A percentile compares a stretch with the other conserved stretches of the same genome.
These are phyloP conservation scores for Ascochyta fabae DNA, from an alignment of 2,329 filamentous ascomycete genomes.

Conservation along the genomic window DNA sequence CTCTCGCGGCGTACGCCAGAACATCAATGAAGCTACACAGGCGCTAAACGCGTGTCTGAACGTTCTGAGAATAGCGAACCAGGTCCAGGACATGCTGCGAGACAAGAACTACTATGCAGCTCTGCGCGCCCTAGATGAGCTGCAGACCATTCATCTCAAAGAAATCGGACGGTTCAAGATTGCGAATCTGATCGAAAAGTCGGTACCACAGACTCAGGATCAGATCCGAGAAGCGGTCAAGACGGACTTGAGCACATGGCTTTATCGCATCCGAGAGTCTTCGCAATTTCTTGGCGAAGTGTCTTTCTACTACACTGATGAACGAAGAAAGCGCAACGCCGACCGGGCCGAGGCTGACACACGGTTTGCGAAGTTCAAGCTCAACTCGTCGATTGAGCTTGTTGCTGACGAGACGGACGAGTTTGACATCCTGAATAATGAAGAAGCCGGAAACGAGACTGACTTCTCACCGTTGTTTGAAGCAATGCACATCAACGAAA, in stretches of 20 bases:
- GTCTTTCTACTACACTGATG: conserved; percentile 93
- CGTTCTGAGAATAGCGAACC: conserved; percentile 89
- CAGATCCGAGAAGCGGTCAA: conserved; percentile 96
- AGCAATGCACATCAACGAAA: conserved; percentile 94
- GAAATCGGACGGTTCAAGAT: conserved; percentile 95
- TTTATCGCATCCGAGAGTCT: conserved; percentile 92
- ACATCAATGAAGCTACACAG: conserved; percentile 90
- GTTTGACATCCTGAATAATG: conserved; percentile 93
- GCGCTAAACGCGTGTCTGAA: conserved; percentile 90
- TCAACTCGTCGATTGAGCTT: conserved; percentile 95
- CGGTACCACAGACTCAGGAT: conserved; percentile 89
- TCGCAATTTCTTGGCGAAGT: conserved; percentile 96
- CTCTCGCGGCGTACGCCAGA: conserved; percentile 88
- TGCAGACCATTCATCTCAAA: conserved; percentile 94
- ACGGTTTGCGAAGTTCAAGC: conserved; percentile 80
- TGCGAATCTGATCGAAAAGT: conserved; percentile 93
- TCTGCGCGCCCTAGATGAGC: conserved; percentile 88
- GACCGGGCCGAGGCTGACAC: conserved; percentile 78
- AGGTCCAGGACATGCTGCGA: conserved; percentile 87
- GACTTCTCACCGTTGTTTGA: conserved; percentile 95
- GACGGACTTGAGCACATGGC: conserved; percentile 95
- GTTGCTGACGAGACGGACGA: conserved; percentile 96
- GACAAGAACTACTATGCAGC: conserved; percentile 97
- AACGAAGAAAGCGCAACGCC: conserved; percentile 81
- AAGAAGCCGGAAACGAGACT: conserved; percentile 79